A percentile compares a stretch with the other conserved stretches of the same genome.
These are phyloP conservation scores for Suillus occidentalis DNA, from an alignment of 768 basidiomycete genomes.

Conservation along the genomic window DNA sequence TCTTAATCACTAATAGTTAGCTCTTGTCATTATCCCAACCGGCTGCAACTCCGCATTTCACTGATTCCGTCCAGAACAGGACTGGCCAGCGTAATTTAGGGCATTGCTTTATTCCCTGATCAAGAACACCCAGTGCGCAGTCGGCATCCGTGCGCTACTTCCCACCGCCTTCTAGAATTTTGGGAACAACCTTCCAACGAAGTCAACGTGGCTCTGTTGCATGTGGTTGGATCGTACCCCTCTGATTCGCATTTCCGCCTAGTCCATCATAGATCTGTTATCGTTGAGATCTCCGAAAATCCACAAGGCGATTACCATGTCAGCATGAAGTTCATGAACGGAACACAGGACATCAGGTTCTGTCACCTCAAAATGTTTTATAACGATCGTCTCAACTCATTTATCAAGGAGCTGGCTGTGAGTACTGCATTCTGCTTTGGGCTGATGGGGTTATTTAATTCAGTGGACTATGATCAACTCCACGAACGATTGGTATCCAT, in stretches of 20 bases:
- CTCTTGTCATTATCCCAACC: slow-evolving; percentile 66
- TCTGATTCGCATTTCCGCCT: neutral
- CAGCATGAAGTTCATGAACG: slow-evolving; percentile 82
- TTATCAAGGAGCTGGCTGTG: slow-evolving; percentile 25
- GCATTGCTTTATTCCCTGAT: slow-evolving; percentile 11
- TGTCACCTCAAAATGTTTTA: slow-evolving; percentile 66
- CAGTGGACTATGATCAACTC: slow-evolving; percentile 31
- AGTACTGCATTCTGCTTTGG: neutral
- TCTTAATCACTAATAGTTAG: neutral
- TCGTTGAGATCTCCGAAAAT: slow-evolving; percentile 67
- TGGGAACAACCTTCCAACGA: slow-evolving; percentile 69
- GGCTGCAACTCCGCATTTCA: slow-evolving; percentile 73
- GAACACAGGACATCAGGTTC: slow-evolving; percentile 54
- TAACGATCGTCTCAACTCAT: slow-evolving; percentile 19
- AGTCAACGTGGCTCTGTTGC: slow-evolving; percentile 38
- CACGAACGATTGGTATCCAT: slow-evolving; percentile 33
- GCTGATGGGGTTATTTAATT: neutral
- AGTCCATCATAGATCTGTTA: slow-evolving; percentile 72
- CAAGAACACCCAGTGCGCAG: slow-evolving; percentile 34
- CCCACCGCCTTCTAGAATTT: slow-evolving; percentile 70
- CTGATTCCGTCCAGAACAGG: slow-evolving; percentile 52
- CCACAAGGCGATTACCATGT: slow-evolving; percentile 61
- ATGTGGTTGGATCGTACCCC: neutral
- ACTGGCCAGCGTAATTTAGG: slow-evolving; percentile 73
- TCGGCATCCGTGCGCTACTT: slow-evolving; percentile 76